Evolutionary conservation across 495 filamentous ascomycete genomes (phyloP).

Genomic region (Hypoxylon trugodes): DNA sequence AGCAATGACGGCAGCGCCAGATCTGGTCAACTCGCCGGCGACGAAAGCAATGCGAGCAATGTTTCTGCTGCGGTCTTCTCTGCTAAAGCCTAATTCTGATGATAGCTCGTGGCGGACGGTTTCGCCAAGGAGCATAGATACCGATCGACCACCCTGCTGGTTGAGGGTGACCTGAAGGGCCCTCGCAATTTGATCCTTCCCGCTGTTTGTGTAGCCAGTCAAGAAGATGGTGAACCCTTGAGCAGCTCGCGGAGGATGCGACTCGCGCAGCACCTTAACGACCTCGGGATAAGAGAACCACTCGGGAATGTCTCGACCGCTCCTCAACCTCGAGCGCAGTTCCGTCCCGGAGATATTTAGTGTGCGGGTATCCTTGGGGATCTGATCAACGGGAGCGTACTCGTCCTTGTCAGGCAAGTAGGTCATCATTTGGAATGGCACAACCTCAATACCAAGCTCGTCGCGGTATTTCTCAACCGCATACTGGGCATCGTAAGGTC

Average conservation of each 20-base stretch:
- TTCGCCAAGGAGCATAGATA: conserved; percentile 92
- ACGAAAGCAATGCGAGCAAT: conserved; percentile 97
- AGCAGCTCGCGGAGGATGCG: conserved; percentile 83
- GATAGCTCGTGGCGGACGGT: conserved; percentile 93
- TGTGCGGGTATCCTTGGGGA: conserved; percentile 81
- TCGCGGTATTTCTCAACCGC: conserved; percentile 95
- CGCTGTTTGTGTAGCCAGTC: conserved; percentile 94
- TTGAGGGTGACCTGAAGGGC: conserved; percentile 97
- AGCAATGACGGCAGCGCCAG: conserved; percentile 94
- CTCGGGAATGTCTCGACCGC: conserved; percentile 92
- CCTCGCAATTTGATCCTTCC: conserved; percentile 95
- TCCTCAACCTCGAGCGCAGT: conserved; percentile 87
- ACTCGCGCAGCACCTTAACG: conserved; percentile 92
- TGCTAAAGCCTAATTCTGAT: conserved; percentile 93
- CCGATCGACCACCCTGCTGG: conserved; percentile 95
- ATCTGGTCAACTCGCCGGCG: conserved; percentile 88
- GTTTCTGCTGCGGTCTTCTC: conserved; percentile 93
- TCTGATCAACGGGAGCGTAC: conserved; percentile 91
- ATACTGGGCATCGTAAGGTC: conserved; percentile 97
- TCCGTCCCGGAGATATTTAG: conserved; percentile 98
- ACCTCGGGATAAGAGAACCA: conserved; percentile 99
- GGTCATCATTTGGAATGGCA: conserved; percentile 99
- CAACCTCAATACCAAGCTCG: conserved; percentile 97
- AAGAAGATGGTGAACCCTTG: conserved; percentile 99
- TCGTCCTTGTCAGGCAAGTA: conserved; percentile 97